Evolutionary conservation across 2,329 filamentous ascomycete species (phyloP).

Genomic region (Hypomyces perniciosus): DNA sequence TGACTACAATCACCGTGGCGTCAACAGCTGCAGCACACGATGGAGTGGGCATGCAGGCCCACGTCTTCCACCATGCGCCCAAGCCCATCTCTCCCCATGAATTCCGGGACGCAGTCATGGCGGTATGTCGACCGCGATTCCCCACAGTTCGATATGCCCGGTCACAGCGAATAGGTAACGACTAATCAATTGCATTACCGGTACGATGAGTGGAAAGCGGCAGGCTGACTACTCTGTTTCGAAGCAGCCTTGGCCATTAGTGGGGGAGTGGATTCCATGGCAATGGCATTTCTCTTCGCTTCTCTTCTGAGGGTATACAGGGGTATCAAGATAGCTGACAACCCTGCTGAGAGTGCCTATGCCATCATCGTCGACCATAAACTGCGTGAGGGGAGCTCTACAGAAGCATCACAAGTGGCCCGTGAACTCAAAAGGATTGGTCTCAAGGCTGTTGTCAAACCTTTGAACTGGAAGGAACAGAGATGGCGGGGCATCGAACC

Average conservation of each 20-base stretch:
- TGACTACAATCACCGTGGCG: constrained; percentile 7
- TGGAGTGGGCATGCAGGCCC: constrained; percentile 31
- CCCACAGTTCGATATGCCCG: constrained; percentile 30
- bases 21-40: constrained; percentile 14
- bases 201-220: neutral
- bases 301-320: constrained; percentile 32
- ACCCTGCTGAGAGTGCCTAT: constrained; percentile 35
- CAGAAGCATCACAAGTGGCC: constrained; percentile 47
- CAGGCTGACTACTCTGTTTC: neutral
- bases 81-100: constrained; percentile 33
- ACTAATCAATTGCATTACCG: neutral
- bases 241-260: constrained; percentile 69
- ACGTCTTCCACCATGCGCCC: constrained; percentile 32
- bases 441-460: constrained; percentile 21
- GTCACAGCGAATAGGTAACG: constrained; percentile 38
- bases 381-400: constrained; percentile 44
- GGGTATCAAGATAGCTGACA: constrained; percentile 38
- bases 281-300: constrained; percentile 69
- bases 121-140: constrained; percentile 46
- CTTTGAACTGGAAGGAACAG: constrained; percentile 43
- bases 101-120: constrained; percentile 43
- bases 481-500: constrained; percentile 27
- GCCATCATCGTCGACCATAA: constrained; percentile 53
- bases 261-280: constrained; percentile 97
- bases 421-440: constrained; percentile 34